Percentiles rank a stretch among this genome's conserved stretches.
phyloP scores from a whole-genome alignment of 2,329 filamentous ascomycete genomes.

The Fusarium sp. region DNA sequence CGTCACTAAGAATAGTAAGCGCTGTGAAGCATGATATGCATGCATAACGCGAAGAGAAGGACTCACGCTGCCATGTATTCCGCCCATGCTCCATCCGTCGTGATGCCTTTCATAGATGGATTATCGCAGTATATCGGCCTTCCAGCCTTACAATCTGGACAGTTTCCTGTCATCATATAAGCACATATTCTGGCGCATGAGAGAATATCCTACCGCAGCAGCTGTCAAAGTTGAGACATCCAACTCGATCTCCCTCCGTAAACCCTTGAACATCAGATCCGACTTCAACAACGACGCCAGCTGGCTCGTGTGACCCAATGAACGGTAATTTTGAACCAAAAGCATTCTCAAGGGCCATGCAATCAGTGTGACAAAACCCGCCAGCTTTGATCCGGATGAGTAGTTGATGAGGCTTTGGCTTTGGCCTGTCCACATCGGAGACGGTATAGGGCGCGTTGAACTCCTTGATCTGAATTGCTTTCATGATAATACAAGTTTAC shows the following conservation, averaged over 20 bases:
- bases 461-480: neutral
- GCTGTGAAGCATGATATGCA: fast-evolving
- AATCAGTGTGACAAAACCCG: slow-evolving; percentile 6
- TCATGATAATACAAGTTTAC: fast-evolving
- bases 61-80: slow-evolving; percentile 16
- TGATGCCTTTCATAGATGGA: neutral
- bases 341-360: neutral
- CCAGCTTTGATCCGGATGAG: neutral
- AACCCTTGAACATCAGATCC: neutral
- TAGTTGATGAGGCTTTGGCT: neutral
- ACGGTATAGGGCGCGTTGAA: neutral
- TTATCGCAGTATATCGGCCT: neutral
- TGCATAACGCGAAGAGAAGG: neutral
- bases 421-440: neutral
- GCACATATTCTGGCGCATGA: fast-evolving
- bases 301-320: neutral
- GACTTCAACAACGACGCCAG: neutral
- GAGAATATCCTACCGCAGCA: neutral
- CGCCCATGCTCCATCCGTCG: slow-evolving; percentile 3
- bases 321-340: neutral
- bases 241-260: neutral
- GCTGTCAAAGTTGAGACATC: slow-evolving; percentile 17
- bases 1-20: neutral
- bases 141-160: neutral
- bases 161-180: neutral